Base-by-base conservation (phyloP, 768 basidiomycete genomes). In the Lentinula sp. region DNA sequence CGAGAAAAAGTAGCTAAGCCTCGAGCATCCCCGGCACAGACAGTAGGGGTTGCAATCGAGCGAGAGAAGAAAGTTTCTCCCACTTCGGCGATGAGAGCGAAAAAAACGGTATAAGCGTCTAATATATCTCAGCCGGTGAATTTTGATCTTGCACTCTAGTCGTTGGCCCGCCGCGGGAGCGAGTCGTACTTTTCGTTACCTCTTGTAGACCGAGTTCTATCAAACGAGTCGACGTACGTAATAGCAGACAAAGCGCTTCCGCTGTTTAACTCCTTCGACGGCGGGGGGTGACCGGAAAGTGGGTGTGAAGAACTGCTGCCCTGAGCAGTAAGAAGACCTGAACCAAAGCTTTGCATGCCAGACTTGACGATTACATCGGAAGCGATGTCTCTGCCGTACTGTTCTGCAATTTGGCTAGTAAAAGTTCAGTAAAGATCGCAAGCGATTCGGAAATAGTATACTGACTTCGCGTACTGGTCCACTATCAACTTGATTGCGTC, bases 381-480 rank as follows among this genome's bases (percentile, higher is more conserved):
- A 9, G 87, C 87, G 18, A 88, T 79, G 60, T 83, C 81, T 13
- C 77, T 75, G 20, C 88, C 88, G 66, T 89, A 90, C 67, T 88
- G 86, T 64, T 86, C 87, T 0, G 88, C 88, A 43, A 90, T 78
- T 79, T 88, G 85, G 64, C 88, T 89, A 67, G 4, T 33, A 37
- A 57, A 52, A 57, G 7, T 10, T 39, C 55, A 6, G 49, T 12
- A 23, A 32, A 32, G 33, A 58, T 35, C 16, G 36, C 59, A 39
- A 56, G 28, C 53, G 15, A 36, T 23, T 49, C 35, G 23, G 59
- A 10, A 53, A 42, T 41, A 60, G n/a, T 28, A 52, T 7, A 75
- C 79, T 36, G 63, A 91, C 90, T 79, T 87, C 18, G 88, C 88
- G 69, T 91, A 92, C 61, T 87, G 86, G 64, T 93, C 90, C 87